phyloP scores from a whole-genome alignment of 805 yeast species.

The Metschnikowia vanudenii region DNA sequence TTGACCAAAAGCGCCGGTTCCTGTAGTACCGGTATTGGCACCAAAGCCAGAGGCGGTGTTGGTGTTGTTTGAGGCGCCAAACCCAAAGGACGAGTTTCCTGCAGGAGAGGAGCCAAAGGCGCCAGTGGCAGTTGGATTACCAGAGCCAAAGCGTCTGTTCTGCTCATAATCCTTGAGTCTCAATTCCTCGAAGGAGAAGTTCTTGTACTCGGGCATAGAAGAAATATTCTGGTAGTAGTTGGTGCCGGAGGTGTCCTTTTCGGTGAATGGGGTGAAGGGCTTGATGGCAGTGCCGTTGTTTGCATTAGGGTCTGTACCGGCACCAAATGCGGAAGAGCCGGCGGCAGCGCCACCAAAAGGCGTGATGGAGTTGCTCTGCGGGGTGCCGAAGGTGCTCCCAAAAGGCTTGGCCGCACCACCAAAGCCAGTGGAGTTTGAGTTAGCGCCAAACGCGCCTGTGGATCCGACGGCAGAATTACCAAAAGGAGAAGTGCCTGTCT shows the following conservation, averaged over 20 bases:
- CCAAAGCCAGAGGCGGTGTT: conserved; percentile 16
- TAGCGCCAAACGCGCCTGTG: conserved; percentile 21
- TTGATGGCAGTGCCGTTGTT: conserved; percentile 68
- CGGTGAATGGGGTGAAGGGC: conserved; percentile 68
- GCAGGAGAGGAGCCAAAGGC: conserved; percentile 18
- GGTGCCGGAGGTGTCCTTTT: conserved; percentile 66
- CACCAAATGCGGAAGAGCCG: conserved; percentile 23
- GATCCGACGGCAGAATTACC: conserved; percentile 19
- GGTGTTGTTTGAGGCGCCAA: conserved; percentile 29
- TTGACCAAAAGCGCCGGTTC: conserved; percentile 39
- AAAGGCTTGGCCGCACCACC: conserved; percentile 20
- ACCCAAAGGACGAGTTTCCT: conserved; percentile 11
- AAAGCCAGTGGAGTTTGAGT: conserved; percentile 9
- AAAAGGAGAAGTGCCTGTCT: conserved; percentile 16
- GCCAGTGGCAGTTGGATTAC: conserved; percentile 23
- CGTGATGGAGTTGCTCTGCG: conserved; percentile 19
- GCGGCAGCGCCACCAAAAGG: conserved; percentile 22
- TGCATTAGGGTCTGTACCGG: conserved; percentile 27
- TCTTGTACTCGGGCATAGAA: conserved; percentile 87
- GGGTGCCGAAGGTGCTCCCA: conserved; percentile 23
- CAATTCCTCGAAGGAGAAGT: conserved; percentile 82
- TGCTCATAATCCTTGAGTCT: conserved; percentile 85
- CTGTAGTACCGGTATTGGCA: conserved; percentile 19
- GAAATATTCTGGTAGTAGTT: conserved; percentile 67
- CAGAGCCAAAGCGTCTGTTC: conserved; percentile 59